Evolutionary conservation across 2,329 filamentous ascomycete genomes (phyloP), one percentile per base, ranked within the genome.

Genomic region (Aspergillus hortae): DNA sequence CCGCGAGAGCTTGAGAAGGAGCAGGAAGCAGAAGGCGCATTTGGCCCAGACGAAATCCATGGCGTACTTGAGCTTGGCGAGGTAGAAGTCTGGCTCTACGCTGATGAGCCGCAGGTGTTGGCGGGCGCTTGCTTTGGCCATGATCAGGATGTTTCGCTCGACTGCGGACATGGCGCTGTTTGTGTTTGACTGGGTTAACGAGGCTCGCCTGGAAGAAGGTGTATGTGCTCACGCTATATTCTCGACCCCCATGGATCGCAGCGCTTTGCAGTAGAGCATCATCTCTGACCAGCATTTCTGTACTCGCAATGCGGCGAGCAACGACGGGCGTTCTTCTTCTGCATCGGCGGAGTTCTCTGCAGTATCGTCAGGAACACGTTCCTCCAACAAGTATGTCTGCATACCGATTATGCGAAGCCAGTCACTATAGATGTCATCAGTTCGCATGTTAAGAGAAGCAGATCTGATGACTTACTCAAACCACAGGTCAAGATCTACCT

Each of bases 41-140:
- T 83, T 83, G 0, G 79, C 80, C 79, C 80, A 82, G 17, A 82
- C 79, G 53, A 82, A 82, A 49, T 82, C 79, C 73, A 81, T 80
- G 0, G 79, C 78, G 56, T 77, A 82, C 27, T 73, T 74, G 32
- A 82, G 73, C 14, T 77, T 78, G 12, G 69, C 73, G 7, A 82
- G 72, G 56, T 83, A 83, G 2, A 68, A 60, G 12, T 71, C 63
- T 42, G 75, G 70, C 44, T 76, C 68, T n/a, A 67, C 57, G 33
- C 80, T 70, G 32, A 82, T 74, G 15, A 78, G 73, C 4, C 73
- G 68, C 3, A 83, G 68, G 50, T 83, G 80, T 49, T 75, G 67
- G n/a, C 73, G 69, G 11, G 80, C 74, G n/a, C 76, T 74, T 4
- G 70, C 67, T 59, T 80, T 82, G 6, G 79, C 79, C 55, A 74